Percentiles rank a stretch among this genome's conserved stretches.
phyloP scores from a whole-genome alignment of 179 eudicot species.

The Beta corolliflora region DNA sequence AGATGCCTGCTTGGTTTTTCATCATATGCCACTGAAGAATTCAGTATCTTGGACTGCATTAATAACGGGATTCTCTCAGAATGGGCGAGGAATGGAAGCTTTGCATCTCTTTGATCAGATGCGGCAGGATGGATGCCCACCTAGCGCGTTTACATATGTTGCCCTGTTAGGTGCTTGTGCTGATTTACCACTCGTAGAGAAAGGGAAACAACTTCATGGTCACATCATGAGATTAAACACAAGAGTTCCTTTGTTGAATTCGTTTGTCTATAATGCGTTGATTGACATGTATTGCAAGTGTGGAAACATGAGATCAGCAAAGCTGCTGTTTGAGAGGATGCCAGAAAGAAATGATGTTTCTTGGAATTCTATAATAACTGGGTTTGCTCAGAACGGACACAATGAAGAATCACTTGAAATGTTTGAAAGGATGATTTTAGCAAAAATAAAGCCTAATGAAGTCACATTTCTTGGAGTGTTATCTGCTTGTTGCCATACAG shows the following conservation, averaged over 20 bases:
- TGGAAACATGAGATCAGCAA: conserved; percentile 64
- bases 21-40: conserved; percentile 57
- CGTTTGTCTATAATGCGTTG: conserved; percentile 58
- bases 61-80: conserved; percentile 58
- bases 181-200: conserved; percentile 51
- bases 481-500: conserved; percentile 68
- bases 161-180: conserved; percentile 69
- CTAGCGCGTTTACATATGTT: conserved; percentile 60
- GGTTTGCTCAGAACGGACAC: conserved; percentile 68
- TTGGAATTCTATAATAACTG: conserved; percentile 69
- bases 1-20: conserved; percentile 53
- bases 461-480: conserved; percentile 67
- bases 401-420: conserved; percentile 46
- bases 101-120: conserved; percentile 51
- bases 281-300: conserved; percentile 74
- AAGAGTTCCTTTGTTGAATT: conserved; percentile 30
- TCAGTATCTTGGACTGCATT: conserved; percentile 77
- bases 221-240: conserved; percentile 40
- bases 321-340: conserved; percentile 46
- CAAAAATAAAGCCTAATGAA: conserved; percentile 48
- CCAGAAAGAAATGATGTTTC: conserved; percentile 55
- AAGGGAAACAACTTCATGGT: conserved; percentile 71
- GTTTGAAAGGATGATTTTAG: conserved; percentile 52
- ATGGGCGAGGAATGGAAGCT: conserved; percentile 54
- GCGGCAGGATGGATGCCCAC: conserved; percentile 46